Conservation (phyloP, 2,329 filamentous ascomycete genomes). For the Falciphora oryzae region DNA sequence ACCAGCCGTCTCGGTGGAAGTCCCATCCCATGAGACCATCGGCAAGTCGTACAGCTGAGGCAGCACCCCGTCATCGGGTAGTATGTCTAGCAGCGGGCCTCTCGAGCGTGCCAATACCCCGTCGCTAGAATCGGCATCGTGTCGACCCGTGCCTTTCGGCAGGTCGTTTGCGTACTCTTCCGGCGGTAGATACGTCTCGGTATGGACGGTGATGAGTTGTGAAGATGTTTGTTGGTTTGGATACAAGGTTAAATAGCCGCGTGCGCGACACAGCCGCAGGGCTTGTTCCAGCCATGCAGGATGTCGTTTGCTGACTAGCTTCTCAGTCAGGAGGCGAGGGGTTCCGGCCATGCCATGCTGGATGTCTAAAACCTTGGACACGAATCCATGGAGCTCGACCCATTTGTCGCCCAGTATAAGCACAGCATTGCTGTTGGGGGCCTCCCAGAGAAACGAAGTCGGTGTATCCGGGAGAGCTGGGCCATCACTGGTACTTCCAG, state of each 20-base stretch:
- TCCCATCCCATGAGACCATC: slow-evolving; percentile 60
- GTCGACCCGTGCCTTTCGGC: slow-evolving; percentile 18
- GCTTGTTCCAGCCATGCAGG: slow-evolving; percentile 76
- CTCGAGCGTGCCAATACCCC: slow-evolving; percentile 32
- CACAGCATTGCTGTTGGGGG: slow-evolving; percentile 74
- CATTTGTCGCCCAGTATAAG: slow-evolving; percentile 83
- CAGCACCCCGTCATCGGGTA: slow-evolving; percentile 38
- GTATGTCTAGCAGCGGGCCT: slow-evolving; percentile 43
- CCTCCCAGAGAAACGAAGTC: slow-evolving; percentile 75
- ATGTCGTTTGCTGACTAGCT: slow-evolving; percentile 59
- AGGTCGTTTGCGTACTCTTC: slow-evolving; percentile 53
- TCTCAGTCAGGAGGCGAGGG: slow-evolving; percentile 35
- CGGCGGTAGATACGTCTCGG: slow-evolving; percentile 65
- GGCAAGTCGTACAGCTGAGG: slow-evolving; percentile 44
- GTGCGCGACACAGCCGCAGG: slow-evolving; percentile 66
- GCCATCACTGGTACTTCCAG: slow-evolving; percentile 13
- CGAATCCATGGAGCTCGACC: slow-evolving; percentile 77
- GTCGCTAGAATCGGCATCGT: slow-evolving; percentile 19
- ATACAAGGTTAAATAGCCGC: slow-evolving; percentile 76
- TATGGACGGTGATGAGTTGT: slow-evolving; percentile 67
- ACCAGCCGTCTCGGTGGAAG: slow-evolving; percentile 31
- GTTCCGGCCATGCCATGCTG: slow-evolving; percentile 22
- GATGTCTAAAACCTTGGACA: slow-evolving; percentile 55
- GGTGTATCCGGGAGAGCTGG: slow-evolving; percentile 21
- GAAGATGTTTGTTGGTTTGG: slow-evolving; percentile 53